Evolutionary conservation across 83 land plant species (phyloP).

Genomic region (Picea abies): DNA sequence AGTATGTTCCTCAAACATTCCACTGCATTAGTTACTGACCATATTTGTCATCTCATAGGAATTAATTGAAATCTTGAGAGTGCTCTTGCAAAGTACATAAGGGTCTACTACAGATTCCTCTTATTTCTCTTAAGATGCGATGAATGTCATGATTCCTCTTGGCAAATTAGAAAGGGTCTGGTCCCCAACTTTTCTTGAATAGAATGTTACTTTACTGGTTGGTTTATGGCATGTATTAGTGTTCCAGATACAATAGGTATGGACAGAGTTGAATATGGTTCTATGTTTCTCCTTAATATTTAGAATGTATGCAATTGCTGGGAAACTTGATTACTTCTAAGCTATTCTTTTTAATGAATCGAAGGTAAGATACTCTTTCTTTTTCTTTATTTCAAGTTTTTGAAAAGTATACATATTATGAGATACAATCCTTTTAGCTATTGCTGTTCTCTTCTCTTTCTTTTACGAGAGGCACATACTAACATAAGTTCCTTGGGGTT

Average conservation of each 20-base stretch:
- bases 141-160: not conserved
- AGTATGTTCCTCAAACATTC: too few species aligned
- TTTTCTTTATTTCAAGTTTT: not conserved
- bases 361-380: not conserved
- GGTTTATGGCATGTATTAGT: not conserved
- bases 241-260: not conserved
- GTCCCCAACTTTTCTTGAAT: not conserved
- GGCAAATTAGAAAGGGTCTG: not conserved
- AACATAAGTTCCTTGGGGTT: not conserved
- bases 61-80: too few species aligned
- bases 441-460: not conserved
- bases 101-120: too few species aligned
- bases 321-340: not conserved
- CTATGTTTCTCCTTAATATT: conserved; percentile 1
- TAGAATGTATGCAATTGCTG: not conserved
- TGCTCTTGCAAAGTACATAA: too few species aligned
- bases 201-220: not conserved
- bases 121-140: not conserved
- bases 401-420: too few species aligned
- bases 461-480: not conserved
- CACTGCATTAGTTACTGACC: too few species aligned
- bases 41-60: too few species aligned
- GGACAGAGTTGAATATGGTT: not conserved
- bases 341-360: not conserved
- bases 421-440: not conserved